Evolutionary conservation across 1,139 yeast species (phyloP).

Genomic region (Suhomyces atakaporum): DNA sequence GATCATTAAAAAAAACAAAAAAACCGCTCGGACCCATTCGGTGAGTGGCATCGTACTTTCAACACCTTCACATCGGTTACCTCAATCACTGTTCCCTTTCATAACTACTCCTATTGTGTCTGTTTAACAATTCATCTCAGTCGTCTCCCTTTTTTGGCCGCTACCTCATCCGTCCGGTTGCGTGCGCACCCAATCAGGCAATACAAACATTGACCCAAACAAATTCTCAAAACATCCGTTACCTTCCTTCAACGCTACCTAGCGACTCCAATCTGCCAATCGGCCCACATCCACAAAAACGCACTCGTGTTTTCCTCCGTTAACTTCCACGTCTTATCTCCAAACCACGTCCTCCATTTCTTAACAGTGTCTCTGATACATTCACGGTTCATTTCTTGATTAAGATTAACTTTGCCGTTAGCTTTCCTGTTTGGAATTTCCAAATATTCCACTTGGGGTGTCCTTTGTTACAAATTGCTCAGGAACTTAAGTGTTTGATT

Average conservation of each 20-base stretch:
- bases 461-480: neutral
- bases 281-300: constrained; percentile 4
- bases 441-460: constrained; percentile 1
- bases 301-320: constrained; percentile 1
- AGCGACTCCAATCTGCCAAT: constrained; percentile 4
- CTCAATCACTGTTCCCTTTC: no score
- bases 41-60: no score
- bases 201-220: constrained; percentile 12
- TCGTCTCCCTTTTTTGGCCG: no score
- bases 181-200: constrained; percentile 12
- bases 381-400: constrained; percentile 2
- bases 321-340: neutral
- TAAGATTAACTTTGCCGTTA: constrained; percentile 1
- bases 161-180: constrained; percentile 2
- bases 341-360: neutral
- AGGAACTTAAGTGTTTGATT: neutral
- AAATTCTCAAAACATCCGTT: constrained; percentile 11
- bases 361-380: constrained; percentile 1
- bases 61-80: no score
- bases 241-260: constrained; percentile 4
- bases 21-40: no score
- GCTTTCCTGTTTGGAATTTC: constrained; percentile 7
- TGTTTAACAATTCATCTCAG: no score
- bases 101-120: no score
- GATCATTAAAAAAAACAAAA: neutral